phyloP scores from a whole-genome alignment of 2,329 filamentous ascomycete genomes.

The Byssoonygena ceratinophila region DNA sequence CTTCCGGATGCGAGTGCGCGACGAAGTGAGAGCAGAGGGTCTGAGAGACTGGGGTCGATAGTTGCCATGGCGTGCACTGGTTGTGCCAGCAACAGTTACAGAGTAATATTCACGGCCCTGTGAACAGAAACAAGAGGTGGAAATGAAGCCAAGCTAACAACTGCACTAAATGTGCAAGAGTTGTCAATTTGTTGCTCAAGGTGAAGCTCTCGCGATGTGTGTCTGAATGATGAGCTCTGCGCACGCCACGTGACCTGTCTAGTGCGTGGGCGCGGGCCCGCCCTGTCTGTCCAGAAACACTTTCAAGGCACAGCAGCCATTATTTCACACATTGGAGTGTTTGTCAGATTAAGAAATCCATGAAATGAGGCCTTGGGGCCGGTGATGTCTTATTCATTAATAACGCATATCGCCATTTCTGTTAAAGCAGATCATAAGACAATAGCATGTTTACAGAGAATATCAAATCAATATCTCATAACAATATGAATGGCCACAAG shows the following conservation, averaged over 20 bases:
- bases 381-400: background rate
- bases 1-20: constrained; percentile 62
- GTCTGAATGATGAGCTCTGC: too few species aligned
- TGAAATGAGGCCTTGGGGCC: background rate
- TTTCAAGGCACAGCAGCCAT: too few species aligned
- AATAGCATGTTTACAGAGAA: constrained; percentile 7
- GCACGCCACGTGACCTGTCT: too few species aligned
- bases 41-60: constrained; percentile 45
- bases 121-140: background rate
- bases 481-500: background rate
- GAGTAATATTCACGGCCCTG: background rate
- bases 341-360: too few species aligned
- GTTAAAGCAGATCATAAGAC: background rate
- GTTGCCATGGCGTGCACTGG: constrained; percentile 10
- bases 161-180: background rate
- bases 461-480: constrained; percentile 7
- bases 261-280: too few species aligned
- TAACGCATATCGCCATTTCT: background rate
- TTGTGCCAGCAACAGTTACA: background rate
- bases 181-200: too few species aligned
- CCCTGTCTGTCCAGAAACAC: too few species aligned
- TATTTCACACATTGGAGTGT: too few species aligned
- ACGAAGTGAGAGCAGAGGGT: constrained; percentile 74
- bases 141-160: background rate
- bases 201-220: too few species aligned